Evolutionary conservation across 306 rosid species (phyloP), one percentile per base, ranked within the genome.

Genomic region (Carpinus fangiana): DNA sequence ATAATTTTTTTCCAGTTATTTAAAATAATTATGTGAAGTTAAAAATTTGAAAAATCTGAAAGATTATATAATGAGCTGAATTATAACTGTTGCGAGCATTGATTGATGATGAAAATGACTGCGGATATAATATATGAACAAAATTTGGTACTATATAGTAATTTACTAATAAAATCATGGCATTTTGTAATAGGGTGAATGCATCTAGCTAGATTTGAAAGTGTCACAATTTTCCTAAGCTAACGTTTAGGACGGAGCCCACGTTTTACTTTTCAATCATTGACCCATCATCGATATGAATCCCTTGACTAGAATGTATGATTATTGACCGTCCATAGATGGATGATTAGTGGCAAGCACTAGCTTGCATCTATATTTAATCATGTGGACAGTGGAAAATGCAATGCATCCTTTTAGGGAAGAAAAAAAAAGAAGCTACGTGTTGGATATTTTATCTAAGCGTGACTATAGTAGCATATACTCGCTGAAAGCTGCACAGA

Each of bases 261-360:
- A 45, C 31, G 7, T n/a, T 66, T 66, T 17, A 66, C 71, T 43
- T 41, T 67, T n/a, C 69, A 41, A 67, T 67, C 12, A 67, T 41
- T n/a, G 51, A 67, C 51, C 10, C 72, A 41, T 18, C 8, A 67
- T n/a, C 21, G 14, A 64, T 31, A 7, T 34, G 47, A 67, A 67
- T 67, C 51, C 72, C n/a, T 38, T 16, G 70, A 34, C 70, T 34
- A 34, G 45, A 64, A 34, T 13, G 1, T 31, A 8, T 16, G 11
- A 64, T 34, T 34, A 11, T 57, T 64, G 70, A 34, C 47, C 16
- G 9, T 9, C 23, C 70, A 34, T 64, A 34, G 34, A 14, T 31
- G 21, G 51, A n/a, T n/a, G 6, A 9, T 38, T 18, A 18, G 38
- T 8, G 72, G 72, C 43, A 47, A 41, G 28, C 72, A 66, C 51